These are phyloP conservation scores for Trifolium fragiferum DNA, from an alignment of 306 rosid genomes.

Conservation along the genomic window DNA sequence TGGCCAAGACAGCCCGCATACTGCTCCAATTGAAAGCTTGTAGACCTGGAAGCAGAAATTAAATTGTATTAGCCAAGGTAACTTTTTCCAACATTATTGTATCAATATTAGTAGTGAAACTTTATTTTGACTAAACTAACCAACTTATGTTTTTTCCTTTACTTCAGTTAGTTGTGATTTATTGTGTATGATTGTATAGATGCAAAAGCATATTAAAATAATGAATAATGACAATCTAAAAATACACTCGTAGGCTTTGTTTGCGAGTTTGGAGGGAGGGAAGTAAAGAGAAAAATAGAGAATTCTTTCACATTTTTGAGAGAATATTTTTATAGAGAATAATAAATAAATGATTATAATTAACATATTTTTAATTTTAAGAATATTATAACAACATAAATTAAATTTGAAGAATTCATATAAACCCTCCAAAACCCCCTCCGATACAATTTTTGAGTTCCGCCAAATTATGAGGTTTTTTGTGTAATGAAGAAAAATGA, in stretches of 20 bases:
- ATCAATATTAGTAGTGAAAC: slow-evolving; percentile 18
- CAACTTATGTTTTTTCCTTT: slow-evolving; percentile 24
- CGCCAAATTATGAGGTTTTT: too few relatives aligned
- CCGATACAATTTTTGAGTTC: too few relatives aligned
- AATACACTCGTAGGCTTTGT: slow-evolving; percentile 6
- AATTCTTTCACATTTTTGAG: too few relatives aligned
- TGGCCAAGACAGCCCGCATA: slow-evolving; percentile 64
- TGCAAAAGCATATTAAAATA: slow-evolving; percentile 16
- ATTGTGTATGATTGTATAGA: slow-evolving; percentile 2
- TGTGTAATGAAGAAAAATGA: too few relatives aligned
- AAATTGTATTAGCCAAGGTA: slow-evolving; percentile 27
- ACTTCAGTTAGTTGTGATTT: slow-evolving; percentile 40
- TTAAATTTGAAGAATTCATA: too few relatives aligned
- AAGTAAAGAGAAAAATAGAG: too few relatives aligned
- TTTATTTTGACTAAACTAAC: slow-evolving; percentile 31
- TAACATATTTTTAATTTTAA: too few relatives aligned
- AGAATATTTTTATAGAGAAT: too few relatives aligned
- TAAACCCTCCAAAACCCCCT: too few relatives aligned
- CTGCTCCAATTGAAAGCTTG: slow-evolving; percentile 69
- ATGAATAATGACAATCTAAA: slow-evolving; percentile 33
- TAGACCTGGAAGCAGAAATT: slow-evolving; percentile 54
- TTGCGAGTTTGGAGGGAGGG: too few relatives aligned
- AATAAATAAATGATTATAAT: too few relatives aligned
- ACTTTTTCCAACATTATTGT: background rate
- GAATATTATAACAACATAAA: too few relatives aligned